Evolutionary conservation across 192 early-diverging fungal species (phyloP).

Genomic region (Chytriomyces sp.): DNA sequence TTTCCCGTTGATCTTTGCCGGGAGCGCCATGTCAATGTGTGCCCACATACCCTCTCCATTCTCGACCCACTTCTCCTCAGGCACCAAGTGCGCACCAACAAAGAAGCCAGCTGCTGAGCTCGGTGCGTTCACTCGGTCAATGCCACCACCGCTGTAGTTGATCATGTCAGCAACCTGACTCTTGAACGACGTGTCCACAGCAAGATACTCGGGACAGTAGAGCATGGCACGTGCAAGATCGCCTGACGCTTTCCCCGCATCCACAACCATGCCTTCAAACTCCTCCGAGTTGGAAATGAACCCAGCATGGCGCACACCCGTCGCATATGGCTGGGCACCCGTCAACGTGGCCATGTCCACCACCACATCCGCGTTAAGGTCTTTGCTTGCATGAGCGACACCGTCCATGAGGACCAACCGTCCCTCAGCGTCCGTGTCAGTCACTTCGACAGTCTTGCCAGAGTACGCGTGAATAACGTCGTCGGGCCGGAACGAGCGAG

Average conservation of each 20-base stretch:
- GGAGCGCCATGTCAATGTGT: constrained; percentile 35
- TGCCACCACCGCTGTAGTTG: constrained; percentile 44
- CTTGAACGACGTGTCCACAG: constrained; percentile 27
- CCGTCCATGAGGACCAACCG: constrained; percentile 53
- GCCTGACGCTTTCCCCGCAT: constrained; percentile 43
- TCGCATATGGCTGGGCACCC: constrained; percentile 55
- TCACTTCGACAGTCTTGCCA: constrained; percentile 61
- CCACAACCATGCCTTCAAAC: constrained; percentile 42
- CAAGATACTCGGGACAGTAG: constrained; percentile 29
- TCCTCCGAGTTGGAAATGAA: constrained; percentile 46
- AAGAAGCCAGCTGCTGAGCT: constrained; percentile 8
- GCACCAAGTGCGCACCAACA: constrained; percentile 20
- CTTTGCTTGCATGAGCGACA: constrained; percentile 51
- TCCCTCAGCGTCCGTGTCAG: constrained; percentile 56
- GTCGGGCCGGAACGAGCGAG: constrained; percentile 38
- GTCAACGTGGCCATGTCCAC: constrained; percentile 61
- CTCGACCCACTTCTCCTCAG: constrained; percentile 25
- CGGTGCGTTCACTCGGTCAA: constrained; percentile 30
- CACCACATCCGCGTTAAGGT: constrained; percentile 49
- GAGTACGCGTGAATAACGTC: constrained; percentile 52
- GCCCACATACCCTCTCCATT: constrained; percentile 21
- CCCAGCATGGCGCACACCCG: constrained; percentile 52
- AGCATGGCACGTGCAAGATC: constrained; percentile 48
- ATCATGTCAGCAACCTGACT: constrained; percentile 57
- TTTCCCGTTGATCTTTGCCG: constrained; percentile 15